Percentiles rank a stretch among this genome's conserved stretches.
Evolutionary conservation across 306 rosid species (phyloP).

Genomic region (Quercus engelmannii): DNA sequence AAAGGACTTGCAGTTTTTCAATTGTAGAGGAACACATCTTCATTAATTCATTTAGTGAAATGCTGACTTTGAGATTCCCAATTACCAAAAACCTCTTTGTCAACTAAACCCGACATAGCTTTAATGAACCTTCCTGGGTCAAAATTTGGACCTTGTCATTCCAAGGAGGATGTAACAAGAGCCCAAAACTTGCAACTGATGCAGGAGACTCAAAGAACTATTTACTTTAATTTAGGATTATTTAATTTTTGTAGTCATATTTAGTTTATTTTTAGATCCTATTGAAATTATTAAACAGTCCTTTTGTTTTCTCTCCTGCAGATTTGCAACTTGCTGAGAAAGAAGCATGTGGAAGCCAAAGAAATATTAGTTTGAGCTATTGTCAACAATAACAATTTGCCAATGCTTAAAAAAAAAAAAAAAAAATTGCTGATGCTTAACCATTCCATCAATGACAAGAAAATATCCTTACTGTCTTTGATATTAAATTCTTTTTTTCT

Average conservation of each 20-base stretch:
- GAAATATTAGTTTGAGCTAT: constrained; percentile 67
- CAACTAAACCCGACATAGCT: no score
- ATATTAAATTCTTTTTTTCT: constrained; percentile 1
- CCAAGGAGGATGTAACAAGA: background rate
- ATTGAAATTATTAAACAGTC: background rate
- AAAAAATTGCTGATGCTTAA: constrained; percentile 56
- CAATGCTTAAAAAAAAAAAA: no score
- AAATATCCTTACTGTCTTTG: constrained; percentile 63
- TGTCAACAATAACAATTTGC: constrained; percentile 66
- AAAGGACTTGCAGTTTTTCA: background rate
- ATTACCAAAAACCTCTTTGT: no score
- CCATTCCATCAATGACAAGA: constrained; percentile 75
- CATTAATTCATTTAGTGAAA: background rate
- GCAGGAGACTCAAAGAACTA: no score
- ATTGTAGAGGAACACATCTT: background rate
- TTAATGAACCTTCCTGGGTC: background rate
- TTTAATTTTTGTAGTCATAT: no score
- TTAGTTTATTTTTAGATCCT: background rate
- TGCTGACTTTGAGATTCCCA: background rate
- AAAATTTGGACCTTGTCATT: background rate
- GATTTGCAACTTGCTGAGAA: constrained; percentile 82
- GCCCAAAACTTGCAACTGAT: no score
- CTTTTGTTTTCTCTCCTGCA: constrained; percentile 19
- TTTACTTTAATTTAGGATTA: no score
- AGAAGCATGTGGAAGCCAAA: constrained; percentile 83